phyloP scores from a whole-genome alignment of 2,329 filamentous ascomycete species.

The Hymenoscyphus fraxineus region DNA sequence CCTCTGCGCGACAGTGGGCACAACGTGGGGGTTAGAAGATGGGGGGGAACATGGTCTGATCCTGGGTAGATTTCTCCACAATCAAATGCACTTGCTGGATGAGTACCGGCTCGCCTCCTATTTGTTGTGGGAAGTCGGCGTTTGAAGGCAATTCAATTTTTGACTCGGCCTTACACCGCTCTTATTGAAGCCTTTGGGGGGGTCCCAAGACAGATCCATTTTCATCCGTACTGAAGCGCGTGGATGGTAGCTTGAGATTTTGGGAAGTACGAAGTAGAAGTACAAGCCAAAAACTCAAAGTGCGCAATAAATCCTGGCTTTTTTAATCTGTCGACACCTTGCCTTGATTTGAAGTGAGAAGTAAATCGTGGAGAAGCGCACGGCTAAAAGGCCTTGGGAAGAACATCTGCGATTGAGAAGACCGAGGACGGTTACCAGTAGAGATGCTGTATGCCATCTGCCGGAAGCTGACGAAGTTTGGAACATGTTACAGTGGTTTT shows the following conservation, averaged over 20 bases:
- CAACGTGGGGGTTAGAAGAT: constrained; percentile 1
- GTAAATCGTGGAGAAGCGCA: not conserved
- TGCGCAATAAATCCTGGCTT: not conserved
- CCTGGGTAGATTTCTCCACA: not conserved
- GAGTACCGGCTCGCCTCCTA: not conserved
- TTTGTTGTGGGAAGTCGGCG: not conserved
- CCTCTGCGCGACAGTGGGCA: not conserved
- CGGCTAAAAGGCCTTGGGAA: not conserved
- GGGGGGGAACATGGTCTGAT: not conserved
- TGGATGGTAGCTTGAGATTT: not conserved
- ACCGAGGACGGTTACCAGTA: not conserved
- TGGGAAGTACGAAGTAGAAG: not conserved
- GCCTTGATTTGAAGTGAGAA: not conserved
- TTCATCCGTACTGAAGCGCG: not conserved
- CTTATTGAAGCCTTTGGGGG: not conserved
- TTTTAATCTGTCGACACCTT: not conserved
- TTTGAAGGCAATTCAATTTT: not conserved
- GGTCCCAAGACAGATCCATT: not conserved
- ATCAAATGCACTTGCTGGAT: not conserved
- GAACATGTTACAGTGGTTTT: not conserved
- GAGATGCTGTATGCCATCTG: not conserved
- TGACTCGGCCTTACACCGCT: not conserved
- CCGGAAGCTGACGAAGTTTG: not conserved
- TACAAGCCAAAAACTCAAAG: not conserved
- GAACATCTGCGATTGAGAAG: not conserved